Evolutionary conservation across 108 stramenopile species (phyloP), one percentile per base, ranked within the genome.

Genomic region (Craspedostauros australis): DNA sequence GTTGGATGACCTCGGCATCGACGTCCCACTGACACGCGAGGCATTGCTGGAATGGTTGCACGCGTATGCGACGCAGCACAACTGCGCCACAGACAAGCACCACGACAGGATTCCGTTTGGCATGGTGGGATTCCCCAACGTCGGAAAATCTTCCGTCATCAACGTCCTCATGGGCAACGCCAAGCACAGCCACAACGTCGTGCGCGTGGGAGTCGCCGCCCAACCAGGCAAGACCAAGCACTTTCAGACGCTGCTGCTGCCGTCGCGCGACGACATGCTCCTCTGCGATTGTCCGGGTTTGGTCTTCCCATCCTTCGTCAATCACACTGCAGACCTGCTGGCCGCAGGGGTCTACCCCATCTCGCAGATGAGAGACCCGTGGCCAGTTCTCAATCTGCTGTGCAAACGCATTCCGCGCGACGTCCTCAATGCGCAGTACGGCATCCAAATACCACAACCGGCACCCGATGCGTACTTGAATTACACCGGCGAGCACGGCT

Each of bases 201-300:
- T 75, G 6, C 89, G 99, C 1, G 99, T 98, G 7, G 96, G 80
- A 12, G 99, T 99, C 18, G 95, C 96, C 9, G 76, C 91, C 21
- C 96, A 96, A 54, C 99, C 99, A 23, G 99, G 99, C 26, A 98
- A 99, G 70, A 99, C 99, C 0, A 98, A 97, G 68, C 99, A 99
- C 77, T 98, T 99, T 57, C 99, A 99, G 74, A 99, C 99, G 18
- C 77, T 98, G 14, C 64, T 88, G 16, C 50, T 98, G 12, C 86
- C 87, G n/a, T 86, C 81, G 62, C 62, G 73, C 16, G 51, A 77
- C 25, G 71, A 86, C 29, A 86, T 96, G 56, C 79, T 95, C 75
- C 85, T 98, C 9, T 97, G 96, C 66, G 99, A 98, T 84, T 98
- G 99, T 72, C 99, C 99, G 15, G 99, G 99, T 48, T 75, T 99